phyloP scores from a whole-genome alignment of 805 yeast genomes.

The Debaryomyces hansenii region DNA sequence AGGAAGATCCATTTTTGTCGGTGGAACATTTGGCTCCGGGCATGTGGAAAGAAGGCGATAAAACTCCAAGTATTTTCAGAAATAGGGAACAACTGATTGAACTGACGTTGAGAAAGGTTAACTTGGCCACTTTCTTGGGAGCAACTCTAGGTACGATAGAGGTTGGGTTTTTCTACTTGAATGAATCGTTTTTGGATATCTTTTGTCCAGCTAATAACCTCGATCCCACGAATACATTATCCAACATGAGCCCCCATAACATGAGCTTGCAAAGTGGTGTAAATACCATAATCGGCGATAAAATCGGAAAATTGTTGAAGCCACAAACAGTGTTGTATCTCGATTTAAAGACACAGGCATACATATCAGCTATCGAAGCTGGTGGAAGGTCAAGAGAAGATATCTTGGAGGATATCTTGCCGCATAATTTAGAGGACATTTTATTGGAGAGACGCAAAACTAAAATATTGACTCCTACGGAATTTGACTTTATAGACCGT shows the following conservation, averaged over 20 bases:
- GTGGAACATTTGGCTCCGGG: slow-evolving; percentile 73
- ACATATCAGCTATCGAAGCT: slow-evolving; percentile 78
- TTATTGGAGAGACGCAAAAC: slow-evolving; percentile 34
- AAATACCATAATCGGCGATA: slow-evolving; percentile 36
- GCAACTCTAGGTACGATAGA: slow-evolving; percentile 83
- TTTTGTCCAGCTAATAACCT: slow-evolving; percentile 75
- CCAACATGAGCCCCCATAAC: slow-evolving; percentile 32
- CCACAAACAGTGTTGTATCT: slow-evolving; percentile 77
- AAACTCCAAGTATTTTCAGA: slow-evolving; percentile 56
- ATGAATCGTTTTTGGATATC: slow-evolving; percentile 80
- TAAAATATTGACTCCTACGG: slow-evolving; percentile 64
- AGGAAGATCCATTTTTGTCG: slow-evolving; percentile 69
- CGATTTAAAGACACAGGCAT: slow-evolving; percentile 94
- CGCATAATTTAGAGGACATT: slow-evolving; percentile 56
- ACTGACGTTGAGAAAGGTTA: slow-evolving; percentile 76
- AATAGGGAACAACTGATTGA: slow-evolving; percentile 62
- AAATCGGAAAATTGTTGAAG: slow-evolving; percentile 63
- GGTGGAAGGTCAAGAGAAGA: slow-evolving; percentile 61
- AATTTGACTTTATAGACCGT: slow-evolving; percentile 72
- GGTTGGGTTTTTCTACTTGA: slow-evolving; percentile 82
- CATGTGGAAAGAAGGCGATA: slow-evolving; percentile 62
- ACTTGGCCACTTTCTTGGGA: slow-evolving; percentile 83
- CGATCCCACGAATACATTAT: slow-evolving; percentile 46
- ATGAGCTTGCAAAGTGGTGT: slow-evolving; percentile 35
- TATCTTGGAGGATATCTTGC: slow-evolving; percentile 74